phyloP scores from a whole-genome alignment of 225 moss, liverwort and hornwort genomes.

The Polytrichum commune region DNA sequence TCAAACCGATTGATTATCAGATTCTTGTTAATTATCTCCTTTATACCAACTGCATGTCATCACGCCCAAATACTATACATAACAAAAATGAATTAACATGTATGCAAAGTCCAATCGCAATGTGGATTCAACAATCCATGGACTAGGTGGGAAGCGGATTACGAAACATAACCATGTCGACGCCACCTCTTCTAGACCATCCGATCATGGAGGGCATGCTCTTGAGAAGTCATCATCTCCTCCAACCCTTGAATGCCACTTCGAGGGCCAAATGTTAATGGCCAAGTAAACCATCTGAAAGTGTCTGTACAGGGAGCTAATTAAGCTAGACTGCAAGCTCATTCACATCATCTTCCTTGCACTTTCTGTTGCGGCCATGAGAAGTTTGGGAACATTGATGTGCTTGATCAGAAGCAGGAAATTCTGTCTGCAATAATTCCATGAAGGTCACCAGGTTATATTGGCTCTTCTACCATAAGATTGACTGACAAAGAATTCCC shows the following conservation, averaged over 20 bases:
- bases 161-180: no score
- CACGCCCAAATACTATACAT: background rate
- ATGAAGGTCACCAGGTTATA: no score
- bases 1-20: constrained; percentile 13
- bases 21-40: no score
- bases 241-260: no score
- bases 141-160: no score
- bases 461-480: background rate
- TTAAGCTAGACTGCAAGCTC: background rate
- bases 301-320: background rate
- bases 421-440: no score
- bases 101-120: background rate
- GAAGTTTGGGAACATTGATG: background rate
- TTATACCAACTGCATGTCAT: no score
- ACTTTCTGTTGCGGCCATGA: background rate
- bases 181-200: no score
- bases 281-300: background rate
- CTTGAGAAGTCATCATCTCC: no score
- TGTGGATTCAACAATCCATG: no score
- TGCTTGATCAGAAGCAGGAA: background rate
- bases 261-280: no score
- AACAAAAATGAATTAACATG: background rate
- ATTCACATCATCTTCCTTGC: background rate
- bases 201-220: no score
- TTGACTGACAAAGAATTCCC: background rate